Conservation (phyloP, 108 stramenopile species). For the Pseudonitzschia multiseries region DNA sequence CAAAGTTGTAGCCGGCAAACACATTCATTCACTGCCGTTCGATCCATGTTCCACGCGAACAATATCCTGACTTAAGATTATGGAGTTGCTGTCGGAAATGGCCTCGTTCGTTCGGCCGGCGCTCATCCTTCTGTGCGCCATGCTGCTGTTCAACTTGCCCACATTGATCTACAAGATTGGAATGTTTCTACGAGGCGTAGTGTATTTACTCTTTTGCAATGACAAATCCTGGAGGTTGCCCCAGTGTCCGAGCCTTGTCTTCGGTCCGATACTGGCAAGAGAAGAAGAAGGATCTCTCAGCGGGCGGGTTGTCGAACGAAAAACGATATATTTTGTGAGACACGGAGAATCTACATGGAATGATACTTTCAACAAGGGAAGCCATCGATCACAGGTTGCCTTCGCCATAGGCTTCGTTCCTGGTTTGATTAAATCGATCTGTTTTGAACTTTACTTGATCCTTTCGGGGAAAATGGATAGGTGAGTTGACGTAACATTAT, state of each 20-base stretch:
- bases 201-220: conserved; percentile 77
- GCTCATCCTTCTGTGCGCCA: conserved; percentile 45
- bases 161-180: conserved; percentile 59
- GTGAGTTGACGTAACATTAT: conserved; percentile 19
- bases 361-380: conserved; percentile 89
- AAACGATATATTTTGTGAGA: conserved; percentile 83
- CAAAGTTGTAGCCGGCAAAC: neutral
- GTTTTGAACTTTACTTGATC: conserved; percentile 73
- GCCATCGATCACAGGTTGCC: conserved; percentile 49
- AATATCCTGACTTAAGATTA: neutral
- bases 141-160: conserved; percentile 59
- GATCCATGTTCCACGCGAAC: neutral
- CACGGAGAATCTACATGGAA: conserved; percentile 88
- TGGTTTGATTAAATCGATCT: conserved; percentile 70
- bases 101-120: conserved; percentile 29
- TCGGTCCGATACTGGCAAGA: conserved; percentile 44
- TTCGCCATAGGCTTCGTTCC: conserved; percentile 81
- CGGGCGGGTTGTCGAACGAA: conserved; percentile 48
- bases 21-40: neutral
- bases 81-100: neutral
- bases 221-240: conserved; percentile 83
- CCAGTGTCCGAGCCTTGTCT: conserved; percentile 52
- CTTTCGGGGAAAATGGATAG: conserved; percentile 72
- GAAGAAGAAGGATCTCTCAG: conserved; percentile 15
- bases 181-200: conserved; percentile 45